A percentile compares a stretch with the other conserved stretches of the same genome.
Conservation (phyloP, 2,329 filamentous ascomycete species). For the Cladophialophora chaetospira region DNA sequence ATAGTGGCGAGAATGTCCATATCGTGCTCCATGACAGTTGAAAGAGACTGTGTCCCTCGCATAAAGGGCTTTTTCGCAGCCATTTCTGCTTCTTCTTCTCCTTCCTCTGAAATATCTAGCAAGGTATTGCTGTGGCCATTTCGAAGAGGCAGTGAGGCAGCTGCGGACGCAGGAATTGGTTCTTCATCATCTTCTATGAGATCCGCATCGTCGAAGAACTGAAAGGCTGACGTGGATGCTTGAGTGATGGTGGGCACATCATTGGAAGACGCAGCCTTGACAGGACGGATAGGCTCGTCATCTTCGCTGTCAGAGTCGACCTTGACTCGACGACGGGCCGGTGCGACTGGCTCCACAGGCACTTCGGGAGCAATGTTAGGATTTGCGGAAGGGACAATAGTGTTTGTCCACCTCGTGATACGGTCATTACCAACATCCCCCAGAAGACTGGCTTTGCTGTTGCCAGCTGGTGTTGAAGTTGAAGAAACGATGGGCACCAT, state of each 20-base stretch:
- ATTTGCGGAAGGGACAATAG: constrained; percentile 24
- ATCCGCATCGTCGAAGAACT: constrained; percentile 1
- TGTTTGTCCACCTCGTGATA: constrained; percentile 29
- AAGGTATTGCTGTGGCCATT: background rate
- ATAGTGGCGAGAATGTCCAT: too few relatives aligned
- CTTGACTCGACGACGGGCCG: constrained; percentile 19
- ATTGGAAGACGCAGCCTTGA: background rate
- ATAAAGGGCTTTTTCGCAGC: background rate
- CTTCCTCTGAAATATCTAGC: background rate
- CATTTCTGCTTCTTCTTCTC: background rate
- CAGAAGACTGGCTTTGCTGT: background rate
- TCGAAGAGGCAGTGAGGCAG: background rate
- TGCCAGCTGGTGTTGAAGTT: constrained; percentile 6
- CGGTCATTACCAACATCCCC: constrained; percentile 13
- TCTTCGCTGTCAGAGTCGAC: constrained; percentile 29
- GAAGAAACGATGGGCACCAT: constrained; percentile 25
- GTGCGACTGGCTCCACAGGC: constrained; percentile 19
- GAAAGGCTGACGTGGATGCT: background rate
- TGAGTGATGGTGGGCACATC: background rate
- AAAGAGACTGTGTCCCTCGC: background rate
- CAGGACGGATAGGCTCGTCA: constrained; percentile 1
- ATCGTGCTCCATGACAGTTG: background rate
- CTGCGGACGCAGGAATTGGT: background rate
- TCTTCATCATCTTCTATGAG: constrained; percentile 1
- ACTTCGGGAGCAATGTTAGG: constrained; percentile 26